Evolutionary conservation across 352 stramenopile species (phyloP).

Genomic region (Phytophthora multivora): DNA sequence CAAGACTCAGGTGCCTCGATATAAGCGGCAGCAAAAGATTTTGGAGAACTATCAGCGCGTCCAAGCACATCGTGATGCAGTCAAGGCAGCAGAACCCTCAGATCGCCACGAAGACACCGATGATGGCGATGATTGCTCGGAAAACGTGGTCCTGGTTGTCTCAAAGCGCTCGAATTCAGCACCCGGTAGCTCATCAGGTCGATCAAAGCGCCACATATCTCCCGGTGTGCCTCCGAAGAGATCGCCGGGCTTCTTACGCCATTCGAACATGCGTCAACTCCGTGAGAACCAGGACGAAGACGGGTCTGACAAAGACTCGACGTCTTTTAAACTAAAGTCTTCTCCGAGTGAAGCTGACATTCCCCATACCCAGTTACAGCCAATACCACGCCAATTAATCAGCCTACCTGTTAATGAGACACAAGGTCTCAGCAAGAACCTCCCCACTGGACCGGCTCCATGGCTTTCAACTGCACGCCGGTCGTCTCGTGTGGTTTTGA

Average conservation of each 20-base stretch:
- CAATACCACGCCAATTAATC: conserved; percentile 4
- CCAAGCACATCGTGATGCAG: conserved; percentile 2
- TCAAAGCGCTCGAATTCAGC: conserved; percentile 18
- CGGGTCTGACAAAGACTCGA: neutral
- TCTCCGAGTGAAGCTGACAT: conserved; percentile 24
- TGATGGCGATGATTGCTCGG: conserved; percentile 8
- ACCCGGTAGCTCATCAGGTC: conserved; percentile 1
- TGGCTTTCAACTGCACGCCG: conserved; percentile 23
- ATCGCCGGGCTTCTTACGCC: conserved; percentile 20
- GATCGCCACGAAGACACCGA: conserved; percentile 17
- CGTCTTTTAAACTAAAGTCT: conserved; percentile 1
- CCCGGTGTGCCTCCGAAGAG: conserved; percentile 23
- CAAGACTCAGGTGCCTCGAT: conserved; percentile 30
- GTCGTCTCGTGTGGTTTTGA: conserved; percentile 46
- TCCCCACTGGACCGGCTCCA: neutral
- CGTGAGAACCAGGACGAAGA: conserved; percentile 22
- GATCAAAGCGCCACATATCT: conserved; percentile 8
- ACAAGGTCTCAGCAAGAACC: neutral
- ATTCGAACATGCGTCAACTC: conserved; percentile 26
- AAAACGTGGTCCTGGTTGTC: conserved; percentile 25
- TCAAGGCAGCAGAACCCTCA: neutral
- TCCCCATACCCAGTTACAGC: neutral
- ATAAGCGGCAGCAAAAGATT: conserved; percentile 34
- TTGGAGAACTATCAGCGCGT: conserved; percentile 32
- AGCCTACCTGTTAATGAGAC: neutral